Percentiles rank a stretch among this genome's conserved stretches.
Conservation (phyloP, 768 basidiomycete genomes). For the Amanita phalloides region DNA sequence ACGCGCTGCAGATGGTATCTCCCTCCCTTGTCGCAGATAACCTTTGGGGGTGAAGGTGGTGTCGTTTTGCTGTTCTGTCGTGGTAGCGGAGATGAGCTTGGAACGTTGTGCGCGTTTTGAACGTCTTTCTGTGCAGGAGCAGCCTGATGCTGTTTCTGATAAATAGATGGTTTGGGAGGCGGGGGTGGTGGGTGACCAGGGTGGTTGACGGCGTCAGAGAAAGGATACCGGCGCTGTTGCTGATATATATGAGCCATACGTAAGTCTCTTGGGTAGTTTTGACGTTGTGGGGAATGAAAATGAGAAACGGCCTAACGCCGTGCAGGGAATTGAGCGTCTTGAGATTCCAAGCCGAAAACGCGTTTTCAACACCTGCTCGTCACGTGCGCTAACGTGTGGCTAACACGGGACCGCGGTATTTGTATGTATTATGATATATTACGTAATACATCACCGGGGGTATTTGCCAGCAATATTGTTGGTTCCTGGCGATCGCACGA, state of each 20-base stretch:
- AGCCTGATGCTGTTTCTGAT: conserved; percentile 7
- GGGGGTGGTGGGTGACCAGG: conserved; percentile 8
- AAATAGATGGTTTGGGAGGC: conserved; percentile 2
- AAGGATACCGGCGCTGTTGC: conserved; percentile 12
- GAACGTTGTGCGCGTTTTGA: conserved; percentile 28
- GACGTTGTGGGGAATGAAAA: conserved; percentile 11
- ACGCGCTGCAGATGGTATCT: conserved; percentile 54
- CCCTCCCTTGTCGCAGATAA: conserved; percentile 58
- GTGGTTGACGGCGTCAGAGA: conserved; percentile 23
- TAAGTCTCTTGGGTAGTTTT: not conserved
- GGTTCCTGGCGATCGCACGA: too few species aligned
- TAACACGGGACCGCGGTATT: conserved; percentile 4
- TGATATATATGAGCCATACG: conserved; percentile 5
- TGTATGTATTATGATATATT: not conserved
- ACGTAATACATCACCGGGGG: too few species aligned
- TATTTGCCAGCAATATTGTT: too few species aligned
- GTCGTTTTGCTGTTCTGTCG: conserved; percentile 76
- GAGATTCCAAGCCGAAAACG: conserved; percentile 1
- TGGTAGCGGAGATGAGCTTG: conserved; percentile 57
- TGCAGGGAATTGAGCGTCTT: not conserved
- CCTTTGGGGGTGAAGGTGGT: conserved; percentile 70
- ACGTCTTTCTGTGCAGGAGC: conserved; percentile 17
- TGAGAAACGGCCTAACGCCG: conserved; percentile 5
- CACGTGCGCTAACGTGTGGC: not conserved
- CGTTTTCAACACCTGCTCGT: conserved; percentile 5